phyloP scores from a whole-genome alignment of 1,139 yeast genomes.

The Pneumocystis carinii region DNA sequence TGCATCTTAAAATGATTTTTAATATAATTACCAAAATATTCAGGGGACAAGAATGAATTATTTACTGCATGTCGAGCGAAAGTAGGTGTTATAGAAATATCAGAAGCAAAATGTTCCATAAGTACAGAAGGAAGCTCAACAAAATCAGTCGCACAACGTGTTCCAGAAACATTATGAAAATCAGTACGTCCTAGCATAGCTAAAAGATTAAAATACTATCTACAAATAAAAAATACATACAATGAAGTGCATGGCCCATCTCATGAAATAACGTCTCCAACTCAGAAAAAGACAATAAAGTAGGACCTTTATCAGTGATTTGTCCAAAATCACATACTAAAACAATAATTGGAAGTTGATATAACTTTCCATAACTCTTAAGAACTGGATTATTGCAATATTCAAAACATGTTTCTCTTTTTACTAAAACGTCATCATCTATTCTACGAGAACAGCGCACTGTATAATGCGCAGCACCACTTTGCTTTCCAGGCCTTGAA shows the following conservation, averaged over 20 bases:
- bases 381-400: slow-evolving; percentile 5
- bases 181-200: slow-evolving; percentile 76
- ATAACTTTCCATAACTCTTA: slow-evolving; percentile 23
- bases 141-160: slow-evolving; percentile 89
- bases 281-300: slow-evolving; percentile 55
- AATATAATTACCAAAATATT: slow-evolving; percentile 25
- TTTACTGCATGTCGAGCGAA: slow-evolving; percentile 67
- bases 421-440: slow-evolving; percentile 24
- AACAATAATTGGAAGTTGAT: slow-evolving; percentile 80
- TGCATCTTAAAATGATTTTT: slow-evolving; percentile 35
- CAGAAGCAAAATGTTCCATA: slow-evolving; percentile 85
- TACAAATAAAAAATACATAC: not conserved
- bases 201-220: not conserved
- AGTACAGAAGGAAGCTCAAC: slow-evolving; percentile 90
- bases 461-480: slow-evolving; percentile 86
- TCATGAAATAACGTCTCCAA: slow-evolving; percentile 93
- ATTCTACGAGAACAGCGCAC: slow-evolving; percentile 81
- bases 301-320: slow-evolving; percentile 15
- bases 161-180: slow-evolving; percentile 83
- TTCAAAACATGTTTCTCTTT: slow-evolving; percentile 12
- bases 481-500: slow-evolving; percentile 44
- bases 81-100: slow-evolving; percentile 53
- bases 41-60: slow-evolving; percentile 41
- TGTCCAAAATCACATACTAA: slow-evolving; percentile 68
- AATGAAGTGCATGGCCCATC: slow-evolving; percentile 98